Evolutionary conservation across 1,284 basidiomycete genomes (phyloP).

Genomic region (Ustilago sp.): DNA sequence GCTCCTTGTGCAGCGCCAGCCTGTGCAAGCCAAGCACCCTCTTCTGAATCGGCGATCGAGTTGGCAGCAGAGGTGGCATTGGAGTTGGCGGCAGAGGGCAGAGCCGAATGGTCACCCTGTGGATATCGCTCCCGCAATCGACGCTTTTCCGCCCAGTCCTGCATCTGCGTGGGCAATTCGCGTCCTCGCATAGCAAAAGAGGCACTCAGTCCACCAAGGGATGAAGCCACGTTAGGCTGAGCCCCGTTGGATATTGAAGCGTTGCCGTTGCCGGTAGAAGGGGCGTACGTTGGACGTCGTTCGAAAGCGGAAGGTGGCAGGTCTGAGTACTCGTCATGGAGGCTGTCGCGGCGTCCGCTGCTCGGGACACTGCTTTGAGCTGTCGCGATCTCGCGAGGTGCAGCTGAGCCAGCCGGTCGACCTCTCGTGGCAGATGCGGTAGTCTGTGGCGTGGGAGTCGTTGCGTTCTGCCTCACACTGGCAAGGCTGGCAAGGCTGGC

Average conservation of each 20-base stretch:
- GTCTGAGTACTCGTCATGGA: slow-evolving; percentile 40
- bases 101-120: slow-evolving; percentile 59
- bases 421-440: background rate
- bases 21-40: slow-evolving; percentile 26
- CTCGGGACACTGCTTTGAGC: slow-evolving; percentile 9
- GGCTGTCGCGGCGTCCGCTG: slow-evolving; percentile 28
- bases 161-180: slow-evolving; percentile 52
- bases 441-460: background rate
- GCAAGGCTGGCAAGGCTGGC: slow-evolving; percentile 3
- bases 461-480: background rate
- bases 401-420: background rate
- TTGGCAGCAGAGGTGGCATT: slow-evolving; percentile 45
- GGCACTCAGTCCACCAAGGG: slow-evolving; percentile 53
- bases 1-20: slow-evolving; percentile 1
- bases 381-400: slow-evolving; percentile 9
- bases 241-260: slow-evolving; percentile 17
- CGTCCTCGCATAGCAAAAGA: slow-evolving; percentile 64
- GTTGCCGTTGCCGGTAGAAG: slow-evolving; percentile 6
- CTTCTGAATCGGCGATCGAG: slow-evolving; percentile 44
- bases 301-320: slow-evolving; percentile 53
- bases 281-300: slow-evolving; percentile 36
- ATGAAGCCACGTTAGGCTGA: slow-evolving; percentile 27
- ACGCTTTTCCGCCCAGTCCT: slow-evolving; percentile 63
- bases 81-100: slow-evolving; percentile 57
- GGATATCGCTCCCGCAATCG: slow-evolving; percentile 61